Base-by-base conservation (phyloP, 768 basidiomycete species). In the Omphalotus guepiniiformis region DNA sequence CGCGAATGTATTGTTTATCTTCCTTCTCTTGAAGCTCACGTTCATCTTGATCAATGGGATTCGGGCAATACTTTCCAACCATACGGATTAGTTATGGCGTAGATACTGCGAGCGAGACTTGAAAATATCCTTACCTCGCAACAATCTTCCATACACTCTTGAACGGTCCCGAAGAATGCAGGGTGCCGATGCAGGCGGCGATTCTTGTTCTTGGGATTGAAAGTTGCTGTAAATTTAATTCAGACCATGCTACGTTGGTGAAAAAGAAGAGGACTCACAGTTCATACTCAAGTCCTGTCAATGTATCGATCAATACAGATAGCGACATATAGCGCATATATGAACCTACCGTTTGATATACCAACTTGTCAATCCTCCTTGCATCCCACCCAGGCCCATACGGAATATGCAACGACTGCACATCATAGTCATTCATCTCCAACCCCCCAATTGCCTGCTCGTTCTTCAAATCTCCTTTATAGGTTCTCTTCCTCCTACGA, bases 371-470 rank as follows among this genome's bases (percentile, higher is more conserved):
- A 42, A 82, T 78, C 42, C 76, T 66, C 34, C 70, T 66, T 4
- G 79, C 74, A 53, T 76, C 70, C 77, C 78, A 81, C 3, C 76
- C 75, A 23, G 76, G 78, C 4, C 80, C 80, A 56, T 83, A 83
- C 1, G 80, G 80, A 37, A 82, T 76, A 53, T 82, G 79, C 34
- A 81, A 59, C 9, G 70, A 68, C 0, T 68, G 65, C 11, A 76
- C 73, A 51, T 81, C 79, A 51, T 83, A 80, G 50, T 79, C 73
- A 53, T 75, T 79, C 70, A 75, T 73, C 58, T 79, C 76, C 5
- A 80, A 59, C 12, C 71, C 73, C 8, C 63, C 66, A 15, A 75
- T 59, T 8, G 62, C 62, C 0, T 48, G 55, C 12, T 72, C 68
- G 4, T 62, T 62, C 59, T 83, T 82, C 47, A 82, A 56, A 57